Conservation (phyloP, 257 asterid genomes). For the Nicotiana attenuata region DNA sequence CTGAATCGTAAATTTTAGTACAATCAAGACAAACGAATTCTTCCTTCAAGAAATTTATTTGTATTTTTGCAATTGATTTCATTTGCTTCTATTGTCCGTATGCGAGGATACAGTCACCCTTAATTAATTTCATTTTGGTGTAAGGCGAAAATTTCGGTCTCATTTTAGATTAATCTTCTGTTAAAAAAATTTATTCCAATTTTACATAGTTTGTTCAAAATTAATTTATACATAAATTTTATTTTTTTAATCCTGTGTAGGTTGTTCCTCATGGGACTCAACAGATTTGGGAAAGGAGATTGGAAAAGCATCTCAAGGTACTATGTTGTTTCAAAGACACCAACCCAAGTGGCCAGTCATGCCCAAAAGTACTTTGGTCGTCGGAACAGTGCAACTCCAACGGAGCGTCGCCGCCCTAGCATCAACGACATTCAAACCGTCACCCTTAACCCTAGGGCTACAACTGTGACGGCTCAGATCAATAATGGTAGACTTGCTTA, state of each 20-base stretch:
- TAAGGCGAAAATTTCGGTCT: not conserved
- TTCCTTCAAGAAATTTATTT: not conserved
- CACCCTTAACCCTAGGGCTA: not conserved
- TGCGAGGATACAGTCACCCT: not conserved
- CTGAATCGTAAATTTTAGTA: not conserved
- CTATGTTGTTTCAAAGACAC: slow-evolving; percentile 31
- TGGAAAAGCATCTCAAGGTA: slow-evolving; percentile 48
- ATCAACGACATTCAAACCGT: slow-evolving; percentile 31
- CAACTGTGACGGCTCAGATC: not conserved
- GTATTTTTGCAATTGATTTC: not conserved
- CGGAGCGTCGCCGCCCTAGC: slow-evolving; percentile 25
- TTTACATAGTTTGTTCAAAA: not conserved
- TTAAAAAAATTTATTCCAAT: not conserved
- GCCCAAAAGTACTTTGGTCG: slow-evolving; percentile 45
- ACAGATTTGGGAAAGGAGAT: slow-evolving; percentile 42
- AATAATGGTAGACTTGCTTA: not conserved
- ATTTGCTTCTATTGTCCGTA: not conserved
- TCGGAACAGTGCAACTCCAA: slow-evolving; percentile 22
- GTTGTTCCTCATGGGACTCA: slow-evolving; percentile 38
- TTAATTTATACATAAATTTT: too few relatives aligned
- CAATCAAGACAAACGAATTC: not conserved
- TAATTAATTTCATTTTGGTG: not conserved
- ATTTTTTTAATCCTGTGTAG: slow-evolving; percentile 6
- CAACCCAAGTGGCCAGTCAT: slow-evolving; percentile 50
- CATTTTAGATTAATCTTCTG: too few relatives aligned